A percentile compares a stretch with the other conserved stretches of the same genome.
Conservation (phyloP, 176 grass and related monocot species). For the Calamus simplicifolius region DNA sequence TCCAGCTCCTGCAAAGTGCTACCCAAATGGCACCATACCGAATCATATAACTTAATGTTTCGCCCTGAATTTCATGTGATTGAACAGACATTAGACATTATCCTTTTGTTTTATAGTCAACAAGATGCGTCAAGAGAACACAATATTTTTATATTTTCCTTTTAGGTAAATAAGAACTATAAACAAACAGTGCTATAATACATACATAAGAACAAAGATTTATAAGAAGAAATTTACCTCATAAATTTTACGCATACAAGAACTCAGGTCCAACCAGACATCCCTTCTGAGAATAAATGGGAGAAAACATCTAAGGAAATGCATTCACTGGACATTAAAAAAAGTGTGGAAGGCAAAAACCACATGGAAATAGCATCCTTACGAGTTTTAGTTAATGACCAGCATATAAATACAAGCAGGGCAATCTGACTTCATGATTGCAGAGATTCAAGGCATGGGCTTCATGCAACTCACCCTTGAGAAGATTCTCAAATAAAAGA, state of each 20-base stretch:
- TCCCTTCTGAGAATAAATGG: background rate
- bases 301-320: background rate
- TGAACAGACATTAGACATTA: no score
- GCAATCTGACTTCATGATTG: constrained; percentile 5
- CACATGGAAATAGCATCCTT: constrained; percentile 2
- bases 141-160: no score
- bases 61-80: constrained; percentile 16
- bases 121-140: no score
- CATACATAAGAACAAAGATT: no score
- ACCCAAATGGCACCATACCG: constrained; percentile 25
- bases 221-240: no score
- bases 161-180: no score
- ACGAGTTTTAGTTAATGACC: constrained; percentile 6
- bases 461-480: background rate
- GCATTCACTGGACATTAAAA: background rate
- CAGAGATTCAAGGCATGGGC: constrained; percentile 2
- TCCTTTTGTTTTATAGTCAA: no score
- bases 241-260: no score
- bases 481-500: background rate
- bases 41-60: constrained; percentile 35
- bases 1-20: constrained; percentile 42
- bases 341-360: background rate
- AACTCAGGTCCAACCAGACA: no score
- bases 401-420: constrained; percentile 9
- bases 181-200: no score